These are phyloP conservation scores for Albugo laibachii DNA, from an alignment of 352 stramenopile species.

Conservation along the genomic window DNA sequence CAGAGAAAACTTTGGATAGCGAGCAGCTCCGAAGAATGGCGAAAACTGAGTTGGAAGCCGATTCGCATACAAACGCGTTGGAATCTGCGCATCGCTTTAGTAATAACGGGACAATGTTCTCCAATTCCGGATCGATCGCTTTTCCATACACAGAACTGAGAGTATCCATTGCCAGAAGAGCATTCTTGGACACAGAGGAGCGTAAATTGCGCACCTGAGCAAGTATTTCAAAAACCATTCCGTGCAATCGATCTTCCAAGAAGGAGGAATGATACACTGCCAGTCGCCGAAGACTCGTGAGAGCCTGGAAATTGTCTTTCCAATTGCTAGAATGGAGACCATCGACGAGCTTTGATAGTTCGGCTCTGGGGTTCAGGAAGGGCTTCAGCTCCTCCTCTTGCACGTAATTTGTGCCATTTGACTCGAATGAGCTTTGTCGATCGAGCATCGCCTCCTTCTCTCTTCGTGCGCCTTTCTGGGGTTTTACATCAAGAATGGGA, in stretches of 20 bases:
- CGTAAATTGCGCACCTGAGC: slow-evolving; percentile 45
- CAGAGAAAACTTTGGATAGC: slow-evolving; percentile 17
- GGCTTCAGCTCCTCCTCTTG: slow-evolving; percentile 33
- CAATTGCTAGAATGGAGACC: slow-evolving; percentile 27
- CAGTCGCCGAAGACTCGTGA: slow-evolving; percentile 34
- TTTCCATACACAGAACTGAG: slow-evolving; percentile 23
- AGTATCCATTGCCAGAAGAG: slow-evolving; percentile 41
- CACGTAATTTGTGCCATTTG: slow-evolving; percentile 48
- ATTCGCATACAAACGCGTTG: slow-evolving; percentile 58
- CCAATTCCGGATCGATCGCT: slow-evolving; percentile 33
- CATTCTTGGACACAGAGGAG: slow-evolving; percentile 56
- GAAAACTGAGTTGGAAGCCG: slow-evolving; percentile 20
- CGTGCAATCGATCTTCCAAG: slow-evolving; percentile 24
- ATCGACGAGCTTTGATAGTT: slow-evolving; percentile 15
- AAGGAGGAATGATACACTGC: slow-evolving; percentile 24
- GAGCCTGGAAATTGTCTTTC: slow-evolving; percentile 37
- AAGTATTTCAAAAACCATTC: slow-evolving; percentile 23
- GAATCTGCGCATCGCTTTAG: slow-evolving; percentile 47
- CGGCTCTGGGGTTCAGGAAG: slow-evolving; percentile 34
- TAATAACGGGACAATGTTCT: slow-evolving; percentile 31
- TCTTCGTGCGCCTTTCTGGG: neutral
- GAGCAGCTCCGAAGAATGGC: slow-evolving; percentile 36
- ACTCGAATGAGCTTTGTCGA: slow-evolving; percentile 9
- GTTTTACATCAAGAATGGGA: neutral
- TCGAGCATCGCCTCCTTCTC: neutral